These are phyloP conservation scores for Penicillium chermesinum DNA, from an alignment of 495 filamentous ascomycete species.

Conservation along the genomic window DNA sequence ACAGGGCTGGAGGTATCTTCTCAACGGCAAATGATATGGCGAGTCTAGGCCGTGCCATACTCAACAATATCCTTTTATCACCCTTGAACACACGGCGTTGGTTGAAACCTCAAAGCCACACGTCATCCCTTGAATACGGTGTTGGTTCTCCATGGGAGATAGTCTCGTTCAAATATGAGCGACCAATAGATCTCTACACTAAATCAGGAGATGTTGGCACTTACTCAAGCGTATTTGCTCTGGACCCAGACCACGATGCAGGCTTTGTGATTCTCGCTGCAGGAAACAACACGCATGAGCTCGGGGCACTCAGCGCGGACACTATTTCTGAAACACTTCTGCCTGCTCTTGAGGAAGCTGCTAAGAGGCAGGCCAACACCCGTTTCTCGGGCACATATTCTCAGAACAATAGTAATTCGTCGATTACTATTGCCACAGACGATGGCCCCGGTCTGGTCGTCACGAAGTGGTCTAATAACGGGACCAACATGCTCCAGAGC, in stretches of 20 bases:
- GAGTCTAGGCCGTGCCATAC: slow-evolving; percentile 49
- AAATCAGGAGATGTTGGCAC: slow-evolving; percentile 46
- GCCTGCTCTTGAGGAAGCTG: slow-evolving; percentile 41
- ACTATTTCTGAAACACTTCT: slow-evolving; percentile 33
- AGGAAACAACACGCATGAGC: slow-evolving; percentile 22
- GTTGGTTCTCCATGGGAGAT: slow-evolving; percentile 59
- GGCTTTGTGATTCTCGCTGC: slow-evolving; percentile 47
- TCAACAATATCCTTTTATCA: slow-evolving; percentile 43
- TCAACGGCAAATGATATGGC: slow-evolving; percentile 49
- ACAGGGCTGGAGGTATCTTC: slow-evolving; percentile 53
- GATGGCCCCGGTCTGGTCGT: slow-evolving; percentile 39
- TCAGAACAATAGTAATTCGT: slow-evolving; percentile 27
- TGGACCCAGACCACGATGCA: slow-evolving; percentile 50
- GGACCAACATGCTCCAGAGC: slow-evolving; percentile 34
- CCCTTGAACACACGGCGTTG: slow-evolving; percentile 46
- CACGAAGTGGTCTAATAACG: slow-evolving; percentile 34
- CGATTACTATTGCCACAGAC: slow-evolving; percentile 38
- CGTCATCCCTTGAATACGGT: slow-evolving; percentile 39
- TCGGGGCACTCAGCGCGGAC: slow-evolving; percentile 17
- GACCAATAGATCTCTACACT: slow-evolving; percentile 49
- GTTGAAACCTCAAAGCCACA: slow-evolving; percentile 51
- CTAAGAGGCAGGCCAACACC: slow-evolving; percentile 32
- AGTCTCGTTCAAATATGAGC: slow-evolving; percentile 9
- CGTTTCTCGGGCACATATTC: slow-evolving; percentile 39
- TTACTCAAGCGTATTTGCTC: slow-evolving; percentile 42